Conservation (phyloP, 345 rosid species). For the Salix suchowensis region DNA sequence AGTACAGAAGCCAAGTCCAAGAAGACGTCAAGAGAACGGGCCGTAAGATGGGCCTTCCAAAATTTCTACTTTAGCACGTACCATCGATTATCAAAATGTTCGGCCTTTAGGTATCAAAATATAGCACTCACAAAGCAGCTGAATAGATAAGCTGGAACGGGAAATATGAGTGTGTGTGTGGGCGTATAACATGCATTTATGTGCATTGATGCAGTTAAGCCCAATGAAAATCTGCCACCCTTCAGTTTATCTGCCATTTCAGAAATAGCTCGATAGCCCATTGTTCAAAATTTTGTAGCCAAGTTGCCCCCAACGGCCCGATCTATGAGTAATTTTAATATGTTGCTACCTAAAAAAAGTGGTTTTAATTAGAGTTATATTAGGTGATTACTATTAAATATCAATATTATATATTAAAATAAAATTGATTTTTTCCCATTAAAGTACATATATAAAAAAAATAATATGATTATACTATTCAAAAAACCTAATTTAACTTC, state of each 20-base stretch:
- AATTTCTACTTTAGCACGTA: constrained; percentile 30
- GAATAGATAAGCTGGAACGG: background rate
- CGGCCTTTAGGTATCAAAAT: background rate
- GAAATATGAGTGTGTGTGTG: too few species aligned
- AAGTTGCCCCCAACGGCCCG: background rate
- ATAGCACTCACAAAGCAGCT: background rate
- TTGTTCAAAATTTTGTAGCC: background rate
- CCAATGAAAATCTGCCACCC: background rate
- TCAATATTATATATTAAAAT: too few species aligned
- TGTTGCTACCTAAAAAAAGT: too few species aligned
- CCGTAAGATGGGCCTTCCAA: constrained; percentile 58
- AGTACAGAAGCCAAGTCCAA: constrained; percentile 53
- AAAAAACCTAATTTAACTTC: too few species aligned
- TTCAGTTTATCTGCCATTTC: background rate
- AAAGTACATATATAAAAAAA: too few species aligned
- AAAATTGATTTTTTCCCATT: too few species aligned
- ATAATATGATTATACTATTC: too few species aligned
- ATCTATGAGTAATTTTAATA: background rate
- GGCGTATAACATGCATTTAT: too few species aligned
- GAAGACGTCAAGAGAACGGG: constrained; percentile 55
- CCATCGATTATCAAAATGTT: background rate
- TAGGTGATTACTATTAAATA: too few species aligned
- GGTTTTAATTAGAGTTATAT: too few species aligned
- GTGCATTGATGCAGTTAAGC: background rate
- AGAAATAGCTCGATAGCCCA: background rate